A percentile compares a stretch with the other conserved stretches of the same genome.
phyloP scores from a whole-genome alignment of 2,329 filamentous ascomycete species.

The Juglanconis oblonga region DNA sequence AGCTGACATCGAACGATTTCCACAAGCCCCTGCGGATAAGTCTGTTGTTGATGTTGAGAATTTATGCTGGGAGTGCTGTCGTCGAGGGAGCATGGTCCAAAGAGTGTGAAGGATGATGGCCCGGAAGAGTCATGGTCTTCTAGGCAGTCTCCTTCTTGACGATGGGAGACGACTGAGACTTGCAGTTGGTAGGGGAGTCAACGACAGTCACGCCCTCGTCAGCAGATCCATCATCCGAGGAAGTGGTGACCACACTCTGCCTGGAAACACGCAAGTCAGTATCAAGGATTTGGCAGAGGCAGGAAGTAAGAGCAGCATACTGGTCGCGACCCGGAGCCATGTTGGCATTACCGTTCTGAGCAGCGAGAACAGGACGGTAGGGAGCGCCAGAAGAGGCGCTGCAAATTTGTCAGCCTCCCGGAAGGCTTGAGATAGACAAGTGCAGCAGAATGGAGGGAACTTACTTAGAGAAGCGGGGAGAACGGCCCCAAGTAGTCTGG shows the following conservation, averaged over 20 bases:
- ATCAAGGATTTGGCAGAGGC: constrained; percentile 27
- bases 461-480: constrained; percentile 25
- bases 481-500: constrained; percentile 36
- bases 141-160: constrained; percentile 40
- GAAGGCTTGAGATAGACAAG: neutral
- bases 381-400: constrained; percentile 17
- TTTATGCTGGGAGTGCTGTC: constrained; percentile 17
- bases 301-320: constrained; percentile 16
- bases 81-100: constrained; percentile 16
- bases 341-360: constrained; percentile 18
- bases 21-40: constrained; percentile 17
- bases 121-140: constrained; percentile 23
- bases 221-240: constrained; percentile 44
- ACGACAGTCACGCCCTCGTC: constrained; percentile 56
- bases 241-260: constrained; percentile 37
- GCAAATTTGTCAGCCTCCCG: constrained; percentile 5
- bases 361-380: constrained; percentile 16
- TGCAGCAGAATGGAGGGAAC: neutral
- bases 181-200: constrained; percentile 43
- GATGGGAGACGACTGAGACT: constrained; percentile 51
- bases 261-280: constrained; percentile 24
- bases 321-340: constrained; percentile 13
- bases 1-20: constrained; percentile 20
- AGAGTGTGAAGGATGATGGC: constrained; percentile 21
- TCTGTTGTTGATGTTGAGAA: constrained; percentile 18